Evolutionary conservation across 257 asterid genomes (phyloP).

Genomic region (Scutellaria minor): DNA sequence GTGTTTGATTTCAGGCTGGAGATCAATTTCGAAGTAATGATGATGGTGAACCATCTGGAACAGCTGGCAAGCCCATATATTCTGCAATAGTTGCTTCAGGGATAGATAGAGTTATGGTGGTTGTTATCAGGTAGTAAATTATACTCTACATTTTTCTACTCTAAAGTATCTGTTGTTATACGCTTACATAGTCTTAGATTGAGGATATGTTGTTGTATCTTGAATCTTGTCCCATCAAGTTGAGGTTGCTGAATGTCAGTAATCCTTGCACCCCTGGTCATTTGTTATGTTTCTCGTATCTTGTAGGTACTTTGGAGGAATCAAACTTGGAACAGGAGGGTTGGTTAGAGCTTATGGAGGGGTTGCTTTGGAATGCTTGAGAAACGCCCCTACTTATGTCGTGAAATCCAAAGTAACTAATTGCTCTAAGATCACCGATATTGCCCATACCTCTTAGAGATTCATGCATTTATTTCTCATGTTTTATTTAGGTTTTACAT

Average conservation of each 20-base stretch:
- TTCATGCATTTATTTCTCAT: too few relatives aligned
- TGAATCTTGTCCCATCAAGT: background rate
- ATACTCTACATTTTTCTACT: too few relatives aligned
- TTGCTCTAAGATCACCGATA: background rate
- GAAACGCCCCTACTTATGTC: constrained; percentile 76
- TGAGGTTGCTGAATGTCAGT: constrained; percentile 1
- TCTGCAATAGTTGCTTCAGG: too few relatives aligned
- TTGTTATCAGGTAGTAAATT: too few relatives aligned
- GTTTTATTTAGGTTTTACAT: too few relatives aligned
- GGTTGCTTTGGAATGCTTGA: constrained; percentile 82
- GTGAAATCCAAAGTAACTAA: constrained; percentile 79
- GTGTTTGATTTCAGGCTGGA: too few relatives aligned
- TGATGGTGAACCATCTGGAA: too few relatives aligned
- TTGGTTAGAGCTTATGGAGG: constrained; percentile 97
- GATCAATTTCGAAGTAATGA: too few relatives aligned
- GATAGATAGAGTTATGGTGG: too few relatives aligned
- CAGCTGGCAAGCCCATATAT: too few relatives aligned
- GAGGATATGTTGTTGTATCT: background rate
- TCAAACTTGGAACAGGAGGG: constrained; percentile 99
- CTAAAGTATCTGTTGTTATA: background rate
- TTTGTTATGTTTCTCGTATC: constrained; percentile 24
- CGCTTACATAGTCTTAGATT: too few relatives aligned
- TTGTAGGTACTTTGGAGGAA: constrained; percentile 87
- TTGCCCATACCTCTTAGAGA: too few relatives aligned
- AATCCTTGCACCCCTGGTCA: background rate